Percentiles rank a stretch among this genome's conserved stretches.
Evolutionary conservation across 1,139 yeast species (phyloP).

Genomic region (Protomyces pachydermus): DNA sequence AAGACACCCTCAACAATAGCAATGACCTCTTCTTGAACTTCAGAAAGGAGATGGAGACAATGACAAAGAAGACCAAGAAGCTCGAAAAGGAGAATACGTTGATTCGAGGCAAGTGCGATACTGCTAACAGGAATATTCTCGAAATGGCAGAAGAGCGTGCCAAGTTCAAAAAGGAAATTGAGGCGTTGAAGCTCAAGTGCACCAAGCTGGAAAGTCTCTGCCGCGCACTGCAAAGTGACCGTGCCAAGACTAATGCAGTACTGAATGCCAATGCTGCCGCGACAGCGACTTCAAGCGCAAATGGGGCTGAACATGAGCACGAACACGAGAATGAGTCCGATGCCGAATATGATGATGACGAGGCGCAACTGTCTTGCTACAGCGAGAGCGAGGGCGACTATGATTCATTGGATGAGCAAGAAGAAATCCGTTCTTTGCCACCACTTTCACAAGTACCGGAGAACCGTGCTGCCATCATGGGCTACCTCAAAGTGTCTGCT

Average conservation of each 20-base stretch:
- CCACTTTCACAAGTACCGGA: slow-evolving; percentile 5
- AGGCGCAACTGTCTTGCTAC: slow-evolving; percentile 10
- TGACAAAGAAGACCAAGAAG: slow-evolving; percentile 33
- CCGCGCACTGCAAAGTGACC: slow-evolving; percentile 32
- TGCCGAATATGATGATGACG: not conserved
- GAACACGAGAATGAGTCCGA: not conserved
- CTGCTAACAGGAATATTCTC: slow-evolving; percentile 30
- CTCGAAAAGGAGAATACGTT: slow-evolving; percentile 33
- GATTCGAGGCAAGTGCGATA: slow-evolving; percentile 31
- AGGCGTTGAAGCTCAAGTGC: slow-evolving; percentile 28
- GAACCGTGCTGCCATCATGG: not conserved
- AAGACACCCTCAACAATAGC: slow-evolving; percentile 32
- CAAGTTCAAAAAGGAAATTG: slow-evolving; percentile 30
- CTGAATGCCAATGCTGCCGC: not conserved
- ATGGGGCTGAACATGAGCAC: not conserved
- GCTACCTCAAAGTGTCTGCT: slow-evolving; percentile 10
- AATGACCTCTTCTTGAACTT: slow-evolving; percentile 33
- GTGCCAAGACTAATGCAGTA: slow-evolving; percentile 9
- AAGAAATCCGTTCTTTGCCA: slow-evolving; percentile 1
- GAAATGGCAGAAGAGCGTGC: slow-evolving; percentile 34
- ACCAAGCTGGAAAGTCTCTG: slow-evolving; percentile 32
- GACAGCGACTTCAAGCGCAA: not conserved
- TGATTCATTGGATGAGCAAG: slow-evolving; percentile 3
- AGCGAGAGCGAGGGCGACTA: slow-evolving; percentile 16
- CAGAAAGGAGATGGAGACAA: slow-evolving; percentile 34